Evolutionary conservation across 352 stramenopile species (phyloP), one percentile per base, ranked within the genome.

Genomic region (Globisporangium radiosum): DNA sequence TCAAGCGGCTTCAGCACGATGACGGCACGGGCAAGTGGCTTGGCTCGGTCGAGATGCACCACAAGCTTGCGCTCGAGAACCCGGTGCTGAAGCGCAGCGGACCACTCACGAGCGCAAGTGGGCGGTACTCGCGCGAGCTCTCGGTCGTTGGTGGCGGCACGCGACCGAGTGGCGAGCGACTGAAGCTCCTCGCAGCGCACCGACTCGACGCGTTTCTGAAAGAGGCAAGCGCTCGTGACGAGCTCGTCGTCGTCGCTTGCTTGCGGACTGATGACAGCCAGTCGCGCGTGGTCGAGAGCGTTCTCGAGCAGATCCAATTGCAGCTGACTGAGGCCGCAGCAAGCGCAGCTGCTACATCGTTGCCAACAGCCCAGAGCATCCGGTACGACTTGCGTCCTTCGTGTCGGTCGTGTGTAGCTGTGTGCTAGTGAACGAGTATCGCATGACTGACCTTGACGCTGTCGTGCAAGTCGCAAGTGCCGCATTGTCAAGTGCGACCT

Each of bases 401-500:
- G 4, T 13, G 36, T 54, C 25, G 43, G 5, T 57, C 43, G 8
- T 37, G 15, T 33, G 25, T 33, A 33, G 25, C 25, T 33, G 25
- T 33, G 25, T 3, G 25, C 25, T 33, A 33, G 25, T 33, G 25
- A 33, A 33, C 25, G 25, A 33, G 25, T 33, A n/a, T 44, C 11
- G 43, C 43, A 36, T 54, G 39, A 57, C 42, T 3, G 4, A 38
- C 38, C 59, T 49, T 42, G 56, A 2, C 5, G 15, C 53, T 17
- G 4, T 48, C 17, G 13, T 8, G 42, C 33, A 6, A 71, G 69
- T 33, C 47, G 45, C 57, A 90, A 72, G 59, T 90, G 72, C 45
- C 61, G 68, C 4, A 55, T 95, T 4, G 70, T 89, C 59, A 89
- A 90, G 63, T 88, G 86, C 54, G 78, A 92, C 49, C 72, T 95